Percentiles rank a stretch among this genome's conserved stretches.
Conservation (phyloP, 2,329 filamentous ascomycete genomes). For the Teratosphaeria epicoccoides region DNA sequence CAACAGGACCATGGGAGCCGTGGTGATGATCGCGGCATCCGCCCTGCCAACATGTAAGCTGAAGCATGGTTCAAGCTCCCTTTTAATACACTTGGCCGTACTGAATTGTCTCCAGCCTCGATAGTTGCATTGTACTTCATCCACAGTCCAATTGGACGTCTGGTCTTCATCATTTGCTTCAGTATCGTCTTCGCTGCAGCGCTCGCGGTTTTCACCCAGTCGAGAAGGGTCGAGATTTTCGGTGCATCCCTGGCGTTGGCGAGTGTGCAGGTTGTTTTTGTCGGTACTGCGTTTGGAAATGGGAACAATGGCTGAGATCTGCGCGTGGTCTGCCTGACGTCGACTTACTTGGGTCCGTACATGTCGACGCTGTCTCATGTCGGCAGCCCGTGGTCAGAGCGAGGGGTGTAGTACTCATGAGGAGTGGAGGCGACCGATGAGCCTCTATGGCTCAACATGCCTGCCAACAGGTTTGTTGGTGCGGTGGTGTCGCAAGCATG, state of each 20-base stretch:
- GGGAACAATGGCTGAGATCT: background rate
- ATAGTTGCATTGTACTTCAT: slow-evolving; percentile 19
- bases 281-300: slow-evolving; percentile 14
- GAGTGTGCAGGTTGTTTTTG: slow-evolving; percentile 19
- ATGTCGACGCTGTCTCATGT: background rate
- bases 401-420: too few relatives aligned
- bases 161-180: slow-evolving; percentile 16
- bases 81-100: too few relatives aligned
- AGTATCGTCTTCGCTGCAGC: slow-evolving; percentile 12
- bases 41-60: slow-evolving; percentile 13
- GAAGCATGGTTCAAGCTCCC: too few relatives aligned
- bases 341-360: background rate
- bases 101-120: too few relatives aligned
- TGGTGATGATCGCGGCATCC: slow-evolving; percentile 13
- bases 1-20: slow-evolving; percentile 8
- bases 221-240: slow-evolving; percentile 17
- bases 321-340: background rate
- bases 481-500: too few relatives aligned
- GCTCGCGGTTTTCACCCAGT: slow-evolving; percentile 15
- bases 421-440: too few relatives aligned
- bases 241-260: slow-evolving; percentile 16
- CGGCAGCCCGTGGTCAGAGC: too few relatives aligned
- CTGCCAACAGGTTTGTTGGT: too few relatives aligned
- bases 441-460: too few relatives aligned
- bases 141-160: slow-evolving; percentile 7